These are phyloP conservation scores for Rhodamnia argentea DNA, from an alignment of 345 rosid genomes.

Conservation along the genomic window DNA sequence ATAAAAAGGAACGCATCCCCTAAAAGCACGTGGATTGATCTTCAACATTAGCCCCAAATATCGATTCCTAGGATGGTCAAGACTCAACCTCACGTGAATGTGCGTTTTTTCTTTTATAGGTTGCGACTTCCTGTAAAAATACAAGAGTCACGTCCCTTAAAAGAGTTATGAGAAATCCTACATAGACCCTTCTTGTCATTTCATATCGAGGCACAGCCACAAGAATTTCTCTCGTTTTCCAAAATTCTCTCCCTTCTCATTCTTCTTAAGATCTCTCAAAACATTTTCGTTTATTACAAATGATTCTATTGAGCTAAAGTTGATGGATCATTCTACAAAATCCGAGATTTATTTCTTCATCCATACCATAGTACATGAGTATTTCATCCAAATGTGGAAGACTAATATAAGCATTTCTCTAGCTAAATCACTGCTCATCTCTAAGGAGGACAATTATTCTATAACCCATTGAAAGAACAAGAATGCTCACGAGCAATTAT, in stretches of 20 bases:
- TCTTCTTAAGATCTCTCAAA: neutral
- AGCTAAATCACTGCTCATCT: neutral
- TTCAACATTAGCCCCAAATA: too few species aligned
- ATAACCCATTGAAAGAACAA: neutral
- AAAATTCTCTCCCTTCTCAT: neutral
- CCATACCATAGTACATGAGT: neutral
- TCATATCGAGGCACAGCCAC: neutral
- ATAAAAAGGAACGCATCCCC: neutral
- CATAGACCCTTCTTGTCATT: neutral
- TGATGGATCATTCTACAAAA: neutral
- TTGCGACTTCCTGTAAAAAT: neutral
- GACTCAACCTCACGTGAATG: neutral
- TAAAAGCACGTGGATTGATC: neutral
- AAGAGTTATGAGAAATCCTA: neutral
- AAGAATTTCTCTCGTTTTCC: neutral
- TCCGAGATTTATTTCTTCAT: neutral
- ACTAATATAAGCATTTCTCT: conserved; percentile 6
- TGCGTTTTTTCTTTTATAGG: neutral
- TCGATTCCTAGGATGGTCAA: neutral
- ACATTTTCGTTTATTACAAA: neutral
- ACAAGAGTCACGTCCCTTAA: neutral
- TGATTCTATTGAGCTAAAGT: neutral
- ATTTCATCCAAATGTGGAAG: neutral
- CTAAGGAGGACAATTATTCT: neutral
- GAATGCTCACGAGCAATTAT: neutral